Base-by-base conservation (phyloP, 371 early-diverging fungal species). In the Mortierella sp. region DNA sequence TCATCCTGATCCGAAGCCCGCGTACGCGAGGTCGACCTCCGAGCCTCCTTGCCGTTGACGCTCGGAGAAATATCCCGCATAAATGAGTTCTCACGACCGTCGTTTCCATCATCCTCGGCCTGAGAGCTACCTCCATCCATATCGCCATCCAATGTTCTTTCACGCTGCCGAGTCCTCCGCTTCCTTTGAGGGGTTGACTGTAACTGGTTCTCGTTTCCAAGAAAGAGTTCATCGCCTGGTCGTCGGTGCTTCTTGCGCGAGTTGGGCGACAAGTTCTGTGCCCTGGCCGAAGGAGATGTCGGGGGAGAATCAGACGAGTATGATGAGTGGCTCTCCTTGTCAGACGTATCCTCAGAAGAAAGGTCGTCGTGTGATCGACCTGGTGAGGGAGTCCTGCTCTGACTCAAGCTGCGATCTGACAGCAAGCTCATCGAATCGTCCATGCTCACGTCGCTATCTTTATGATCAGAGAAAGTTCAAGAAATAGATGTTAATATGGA, bases 361-460 rank as follows among this genome's bases (percentile, higher is more conserved):
- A 72, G 71, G 52, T 74, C 76, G 5, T 19, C 54, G 13, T 79
- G 81, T 0, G 78, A 80, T 26, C 73, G 79, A 2, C 31, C 6
- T 8, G 85, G 82, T 7, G 85, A 85, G 1, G 81, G 77, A 11
- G 81, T 75, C 70, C 75, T 80, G 24, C 73, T 76, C 24, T 54
- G 83, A 48, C 63, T 77, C 4, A 75, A 38, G n/a, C 82, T 85
- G 31, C 74, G 77, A 28, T 58, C 76, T 13, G 85, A 78, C n/a
- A 77, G 3, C 7, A 79, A 50, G n/a, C 85, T 85, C 79, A 81
- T 82, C 6, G 85, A 72, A 4, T 75, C 84, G n/a, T 80, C 84
- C 81, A 80, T 73, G 45, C 84, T 84, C 0, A 72, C 52, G 28
- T 84, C 84, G 55, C 80, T 84, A 58, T 80, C 84, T 84, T 57